Evolutionary conservation across 23 red algal genomes (phyloP).

Genomic region (Chondrus crispus): DNA sequence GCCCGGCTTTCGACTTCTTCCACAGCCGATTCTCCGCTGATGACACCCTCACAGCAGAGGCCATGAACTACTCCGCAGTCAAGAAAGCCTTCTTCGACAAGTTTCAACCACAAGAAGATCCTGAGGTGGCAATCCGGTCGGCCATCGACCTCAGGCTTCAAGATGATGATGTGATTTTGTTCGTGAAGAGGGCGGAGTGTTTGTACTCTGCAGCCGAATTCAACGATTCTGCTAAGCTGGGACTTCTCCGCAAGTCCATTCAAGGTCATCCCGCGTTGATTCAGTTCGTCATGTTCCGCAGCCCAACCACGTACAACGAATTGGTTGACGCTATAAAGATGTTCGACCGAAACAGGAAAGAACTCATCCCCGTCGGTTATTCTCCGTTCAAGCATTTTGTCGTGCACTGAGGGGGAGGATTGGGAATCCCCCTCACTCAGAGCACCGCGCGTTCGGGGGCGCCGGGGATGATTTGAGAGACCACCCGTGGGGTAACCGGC

Average conservation of each 20-base stretch:
- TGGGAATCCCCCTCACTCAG: too few species aligned
- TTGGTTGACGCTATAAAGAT: too few species aligned
- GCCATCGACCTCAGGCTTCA: neutral
- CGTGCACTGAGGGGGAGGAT: too few species aligned
- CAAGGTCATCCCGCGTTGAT: neutral
- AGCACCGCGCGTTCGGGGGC: too few species aligned
- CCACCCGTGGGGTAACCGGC: too few species aligned
- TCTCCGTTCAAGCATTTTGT: too few species aligned
- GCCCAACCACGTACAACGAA: neutral
- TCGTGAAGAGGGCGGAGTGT: neutral
- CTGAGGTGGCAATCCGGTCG: neutral
- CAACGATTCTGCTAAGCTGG: neutral
- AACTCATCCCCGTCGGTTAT: too few species aligned
- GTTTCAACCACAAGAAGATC: neutral
- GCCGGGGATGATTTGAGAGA: too few species aligned
- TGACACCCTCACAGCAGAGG: neutral
- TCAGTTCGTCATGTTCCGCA: neutral
- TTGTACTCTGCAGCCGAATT: neutral
- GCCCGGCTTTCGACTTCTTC: neutral
- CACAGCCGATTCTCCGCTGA: neutral
- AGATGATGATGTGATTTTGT: neutral
- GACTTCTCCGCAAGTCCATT: neutral
- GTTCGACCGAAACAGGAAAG: too few species aligned
- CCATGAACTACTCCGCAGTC: neutral
- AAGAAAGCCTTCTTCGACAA: neutral